Evolutionary conservation across 192 early-diverging fungal species (phyloP).

Genomic region (Coemansia guatemalensis): DNA sequence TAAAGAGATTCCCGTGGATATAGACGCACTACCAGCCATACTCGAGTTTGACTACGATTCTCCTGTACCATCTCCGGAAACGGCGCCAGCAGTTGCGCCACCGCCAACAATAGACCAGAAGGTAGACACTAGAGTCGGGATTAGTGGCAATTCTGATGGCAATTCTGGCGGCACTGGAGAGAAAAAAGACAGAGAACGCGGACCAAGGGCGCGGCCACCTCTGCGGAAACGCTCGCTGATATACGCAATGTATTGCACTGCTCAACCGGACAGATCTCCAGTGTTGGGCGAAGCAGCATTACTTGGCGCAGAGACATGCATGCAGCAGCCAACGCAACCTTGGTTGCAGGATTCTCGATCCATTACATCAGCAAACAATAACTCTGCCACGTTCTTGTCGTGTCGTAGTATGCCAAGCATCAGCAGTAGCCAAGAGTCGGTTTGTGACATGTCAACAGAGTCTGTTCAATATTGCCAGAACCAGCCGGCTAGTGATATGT

Average conservation of each 20-base stretch:
- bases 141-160: neutral
- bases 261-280: conserved; percentile 19
- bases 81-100: conserved; percentile 1
- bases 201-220: conserved; percentile 16
- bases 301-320: neutral
- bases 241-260: conserved; percentile 49
- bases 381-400: conserved; percentile 32
- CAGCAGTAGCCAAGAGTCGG: neutral
- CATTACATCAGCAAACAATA: conserved; percentile 8
- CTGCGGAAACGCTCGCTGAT: conserved; percentile 51
- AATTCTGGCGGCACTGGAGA: neutral
- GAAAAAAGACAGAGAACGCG: neutral
- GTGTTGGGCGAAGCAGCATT: neutral
- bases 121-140: neutral
- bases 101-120: conserved; percentile 5
- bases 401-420: conserved; percentile 26
- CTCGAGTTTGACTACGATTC: conserved; percentile 11
- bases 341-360: neutral
- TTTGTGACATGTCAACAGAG: neutral
- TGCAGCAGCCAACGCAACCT: neutral
- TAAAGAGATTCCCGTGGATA: neutral
- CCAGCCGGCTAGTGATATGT: conserved; percentile 13
- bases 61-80: conserved; percentile 1
- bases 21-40: conserved; percentile 6
- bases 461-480: neutral